Evolutionary conservation across 1,139 yeast genomes (phyloP), one percentile per base, ranked within the genome.

Genomic region (Hemisphaericaspora subhashii): DNA sequence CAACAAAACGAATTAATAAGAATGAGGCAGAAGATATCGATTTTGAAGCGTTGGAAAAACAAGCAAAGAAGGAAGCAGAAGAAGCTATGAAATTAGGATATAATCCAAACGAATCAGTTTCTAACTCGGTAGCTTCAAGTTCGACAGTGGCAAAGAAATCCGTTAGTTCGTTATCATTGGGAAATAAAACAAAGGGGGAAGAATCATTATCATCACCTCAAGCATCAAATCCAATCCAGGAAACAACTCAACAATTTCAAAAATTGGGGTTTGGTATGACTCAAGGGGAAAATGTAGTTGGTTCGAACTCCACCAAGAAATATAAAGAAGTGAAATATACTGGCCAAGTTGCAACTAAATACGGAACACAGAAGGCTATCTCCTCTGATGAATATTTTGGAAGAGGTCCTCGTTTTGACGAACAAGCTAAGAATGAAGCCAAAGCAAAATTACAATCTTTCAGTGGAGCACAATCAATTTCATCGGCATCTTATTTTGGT

Each of bases 301-400:
- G 62, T 15, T 55, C 68, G 11, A 58, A 61, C 27, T 57, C 66
- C 17, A 49, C 62, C 11, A 68, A 70, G 48, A 60, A 64, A 41
- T 66, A 67, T 47, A 72, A 75, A 48, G 83, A 79, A 58, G 67
- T 73, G 47, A 62, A 66, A 46, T 77, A 83, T 58, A 79, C 88
- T 1, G 92, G 92, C 31, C 83, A 82, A 50, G 85, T 84, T 23
- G 78, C 78, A 31, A 77, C 75, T 55, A 87, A 89, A 63, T 92
- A 76, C 61, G 98, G 97, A 40, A 68, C 71, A 30, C 97, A 90
- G 61, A 92, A 88, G 73, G 96, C 90, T 40, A 94, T 92, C 48
- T 90, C 98, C 0, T 89, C 97, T 0, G 98, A 94, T 62, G 95
- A 89, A 64, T 81, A 79, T 58, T 92, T 92, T 60, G 96, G 97